Base-by-base conservation (phyloP, 2,329 filamentous ascomycete genomes). In the Exophiala mesophila region DNA sequence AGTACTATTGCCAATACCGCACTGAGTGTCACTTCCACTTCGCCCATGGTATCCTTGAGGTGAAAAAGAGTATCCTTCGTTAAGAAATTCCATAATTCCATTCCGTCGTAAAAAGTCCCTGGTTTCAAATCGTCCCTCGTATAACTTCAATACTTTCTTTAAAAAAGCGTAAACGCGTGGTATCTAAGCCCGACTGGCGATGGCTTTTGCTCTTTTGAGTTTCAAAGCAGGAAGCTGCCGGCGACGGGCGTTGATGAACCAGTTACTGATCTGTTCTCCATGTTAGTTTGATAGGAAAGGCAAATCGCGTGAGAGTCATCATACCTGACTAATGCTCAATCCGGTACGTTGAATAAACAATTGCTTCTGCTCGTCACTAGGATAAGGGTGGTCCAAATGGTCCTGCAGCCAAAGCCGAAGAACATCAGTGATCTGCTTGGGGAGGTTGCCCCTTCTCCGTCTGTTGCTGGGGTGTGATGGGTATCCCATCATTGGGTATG, bases 281-380 rank as follows among this genome's bases (percentile, higher is more conserved):
- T 36, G n/a, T n/a, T n/a, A n/a, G n/a, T n/a, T n/a, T n/a, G n/a
- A n/a, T n/a, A n/a, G n/a, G n/a, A 5, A 20, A 36, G 28, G 18
- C 30, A 13, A 8, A 6, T 20, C 17, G 4, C 16, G 21, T 9
- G 19, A 12, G 15, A 9, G 6, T 26, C 23, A 18, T 46, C 61
- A 54, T 57, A 71, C 68, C 65, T 71, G 68, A 46, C 84, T 89
- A 69, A 94, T 83, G 42, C 85, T 83, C 23, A 94, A 69, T 1
- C 80, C 80, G 1, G 88, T 94, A 57, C 80, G 72, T 36, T 76
- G 74, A 74, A 88, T 88, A 34, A 94, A 72, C 45, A 85, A 78
- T 59, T 88, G 79, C 64, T 94, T 94, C 67, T 94, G 84, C 50
- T 94, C 86, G 62, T 94, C 86, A 6, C 81, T 88, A 1, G 88